Evolutionary conservation across 495 filamentous ascomycete species (phyloP).

Genomic region (Neurospora sp.): DNA sequence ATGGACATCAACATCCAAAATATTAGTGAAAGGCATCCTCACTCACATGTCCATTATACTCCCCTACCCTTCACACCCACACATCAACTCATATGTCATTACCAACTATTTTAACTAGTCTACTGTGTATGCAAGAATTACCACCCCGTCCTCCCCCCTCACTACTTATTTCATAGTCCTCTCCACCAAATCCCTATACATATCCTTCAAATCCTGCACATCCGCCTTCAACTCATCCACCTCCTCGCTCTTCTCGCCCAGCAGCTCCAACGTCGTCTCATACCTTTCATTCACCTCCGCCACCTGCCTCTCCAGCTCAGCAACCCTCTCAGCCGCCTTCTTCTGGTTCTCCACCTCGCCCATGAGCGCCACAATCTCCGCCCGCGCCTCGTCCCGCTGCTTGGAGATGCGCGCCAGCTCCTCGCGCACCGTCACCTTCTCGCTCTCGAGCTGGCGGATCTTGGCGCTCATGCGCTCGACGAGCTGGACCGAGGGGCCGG

Average conservation of each 20-base stretch:
- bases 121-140: background rate
- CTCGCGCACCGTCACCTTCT: constrained; percentile 76
- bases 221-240: constrained; percentile 85
- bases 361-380: constrained; percentile 82
- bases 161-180: constrained; percentile 54
- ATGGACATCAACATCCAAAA: background rate
- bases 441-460: constrained; percentile 80
- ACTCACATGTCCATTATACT: background rate
- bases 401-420: constrained; percentile 67
- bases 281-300: constrained; percentile 59
- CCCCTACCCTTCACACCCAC: background rate
- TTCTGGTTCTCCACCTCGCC: constrained; percentile 66
- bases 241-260: constrained; percentile 92
- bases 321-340: constrained; percentile 45
- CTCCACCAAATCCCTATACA: constrained; percentile 88
- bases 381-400: constrained; percentile 84
- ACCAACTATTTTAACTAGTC: background rate
- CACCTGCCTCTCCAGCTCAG: constrained; percentile 56
- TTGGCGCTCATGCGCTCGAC: constrained; percentile 94
- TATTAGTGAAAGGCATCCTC: background rate
- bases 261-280: constrained; percentile 83
- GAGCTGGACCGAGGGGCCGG: constrained; percentile 88
- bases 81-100: background rate
- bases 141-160: background rate
- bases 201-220: constrained; percentile 84